Percentiles rank a stretch among this genome's conserved stretches.
phyloP scores from a whole-genome alignment of 164 flowering plant species.

The Piper longum region DNA sequence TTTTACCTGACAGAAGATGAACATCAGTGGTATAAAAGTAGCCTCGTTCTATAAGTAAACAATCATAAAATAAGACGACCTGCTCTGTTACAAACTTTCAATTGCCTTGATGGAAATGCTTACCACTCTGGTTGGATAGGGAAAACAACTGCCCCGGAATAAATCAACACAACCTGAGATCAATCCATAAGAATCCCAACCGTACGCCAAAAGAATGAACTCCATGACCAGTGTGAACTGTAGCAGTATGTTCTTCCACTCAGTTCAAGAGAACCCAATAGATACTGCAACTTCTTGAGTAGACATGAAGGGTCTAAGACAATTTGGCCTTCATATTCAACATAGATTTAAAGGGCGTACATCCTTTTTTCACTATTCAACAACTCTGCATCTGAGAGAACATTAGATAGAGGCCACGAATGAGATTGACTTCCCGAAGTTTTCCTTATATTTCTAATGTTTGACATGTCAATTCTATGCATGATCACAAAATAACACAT shows the following conservation, averaged over 20 bases:
- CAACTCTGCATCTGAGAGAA: slow-evolving; percentile 52
- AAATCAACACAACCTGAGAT: not conserved
- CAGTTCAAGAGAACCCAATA: not conserved
- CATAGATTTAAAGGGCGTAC: slow-evolving; percentile 52
- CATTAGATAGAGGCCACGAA: slow-evolving; percentile 42
- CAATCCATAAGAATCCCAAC: too few relatives aligned
- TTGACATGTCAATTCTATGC: slow-evolving; percentile 57
- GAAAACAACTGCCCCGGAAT: not conserved
- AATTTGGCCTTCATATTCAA: not conserved
- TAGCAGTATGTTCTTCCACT: not conserved
- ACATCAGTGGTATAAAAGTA: not conserved
- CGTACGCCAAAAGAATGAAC: too few relatives aligned
- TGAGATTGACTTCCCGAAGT: slow-evolving; percentile 39
- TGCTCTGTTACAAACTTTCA: not conserved
- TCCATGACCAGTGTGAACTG: too few relatives aligned
- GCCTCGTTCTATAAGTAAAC: not conserved
- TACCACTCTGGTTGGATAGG: not conserved
- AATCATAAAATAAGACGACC: not conserved
- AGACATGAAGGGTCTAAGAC: not conserved
- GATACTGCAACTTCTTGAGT: not conserved
- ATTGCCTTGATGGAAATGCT: not conserved
- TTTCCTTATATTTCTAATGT: slow-evolving; percentile 49
- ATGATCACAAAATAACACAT: slow-evolving; percentile 73
- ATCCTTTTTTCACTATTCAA: slow-evolving; percentile 56
- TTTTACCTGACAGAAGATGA: not conserved